Conservation (phyloP, 768 basidiomycete genomes). For the Leucocoprinus sp. region DNA sequence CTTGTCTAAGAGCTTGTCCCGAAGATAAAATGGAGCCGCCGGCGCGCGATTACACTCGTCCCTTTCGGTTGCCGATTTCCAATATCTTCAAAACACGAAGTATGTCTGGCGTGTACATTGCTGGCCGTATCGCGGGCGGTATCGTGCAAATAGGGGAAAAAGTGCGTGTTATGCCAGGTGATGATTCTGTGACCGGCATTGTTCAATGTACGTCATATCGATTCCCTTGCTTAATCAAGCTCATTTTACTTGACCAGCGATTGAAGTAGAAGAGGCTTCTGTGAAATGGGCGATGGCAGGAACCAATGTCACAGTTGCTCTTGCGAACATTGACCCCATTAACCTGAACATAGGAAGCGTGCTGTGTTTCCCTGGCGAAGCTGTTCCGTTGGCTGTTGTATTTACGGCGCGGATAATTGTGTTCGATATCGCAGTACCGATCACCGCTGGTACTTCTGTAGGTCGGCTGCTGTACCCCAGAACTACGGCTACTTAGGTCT, state of each 20-base stretch:
- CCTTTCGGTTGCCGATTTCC: conserved; percentile 82
- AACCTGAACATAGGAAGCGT: conserved; percentile 85
- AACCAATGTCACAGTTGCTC: conserved; percentile 77
- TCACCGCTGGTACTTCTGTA: conserved; percentile 82
- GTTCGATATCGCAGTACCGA: conserved; percentile 87
- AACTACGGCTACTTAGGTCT: not conserved
- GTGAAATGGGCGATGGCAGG: conserved; percentile 89
- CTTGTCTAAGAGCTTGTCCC: not conserved
- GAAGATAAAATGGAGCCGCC: conserved; percentile 80
- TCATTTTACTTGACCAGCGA: conserved; percentile 39
- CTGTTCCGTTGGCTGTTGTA: conserved; percentile 65
- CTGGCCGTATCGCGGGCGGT: conserved; percentile 81
- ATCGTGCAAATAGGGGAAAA: conserved; percentile 89
- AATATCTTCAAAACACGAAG: conserved; percentile 92
- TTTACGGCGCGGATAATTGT: conserved; percentile 89
- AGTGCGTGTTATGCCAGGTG: conserved; percentile 82
- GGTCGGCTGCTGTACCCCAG: conserved; percentile 14
- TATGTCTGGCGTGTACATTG: conserved; percentile 62
- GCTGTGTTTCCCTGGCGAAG: conserved; percentile 65
- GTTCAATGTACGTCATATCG: conserved; percentile 46
- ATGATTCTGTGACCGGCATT: conserved; percentile 61
- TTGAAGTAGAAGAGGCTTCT: conserved; percentile 72
- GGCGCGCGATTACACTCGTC: conserved; percentile 60
- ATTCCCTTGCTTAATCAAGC: not conserved
- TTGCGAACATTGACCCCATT: conserved; percentile 78